Conservation (phyloP, 2,329 filamentous ascomycete species). For the Phyllosticta citrichinensis region DNA sequence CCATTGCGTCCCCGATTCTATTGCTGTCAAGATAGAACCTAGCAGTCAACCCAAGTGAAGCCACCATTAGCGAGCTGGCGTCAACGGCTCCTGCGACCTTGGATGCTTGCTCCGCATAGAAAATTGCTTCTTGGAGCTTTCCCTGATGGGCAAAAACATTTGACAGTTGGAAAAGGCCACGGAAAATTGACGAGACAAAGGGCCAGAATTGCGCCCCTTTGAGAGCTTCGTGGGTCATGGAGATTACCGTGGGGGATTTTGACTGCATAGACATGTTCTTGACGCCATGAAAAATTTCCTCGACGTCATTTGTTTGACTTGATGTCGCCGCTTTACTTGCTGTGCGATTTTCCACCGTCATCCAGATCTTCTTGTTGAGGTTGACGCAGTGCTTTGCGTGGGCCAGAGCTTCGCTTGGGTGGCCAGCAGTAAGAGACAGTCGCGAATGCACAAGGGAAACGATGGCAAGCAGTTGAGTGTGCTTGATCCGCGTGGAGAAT, state of each 20-base stretch:
- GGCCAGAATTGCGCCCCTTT: conserved; percentile 68
- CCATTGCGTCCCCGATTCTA: conserved; percentile 37
- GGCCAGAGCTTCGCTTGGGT: conserved; percentile 35
- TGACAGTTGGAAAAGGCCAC: conserved; percentile 63
- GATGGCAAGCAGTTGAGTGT: conserved; percentile 47
- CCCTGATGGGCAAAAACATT: conserved; percentile 74
- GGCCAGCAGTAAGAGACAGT: conserved; percentile 49
- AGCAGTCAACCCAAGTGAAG: conserved; percentile 35
- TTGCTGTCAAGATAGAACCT: conserved; percentile 43
- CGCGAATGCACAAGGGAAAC: conserved; percentile 56
- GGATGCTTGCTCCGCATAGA: conserved; percentile 75
- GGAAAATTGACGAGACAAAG: conserved; percentile 63
- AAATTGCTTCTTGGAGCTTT: conserved; percentile 77
- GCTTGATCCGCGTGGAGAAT: conserved; percentile 24
- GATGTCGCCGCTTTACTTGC: neutral
- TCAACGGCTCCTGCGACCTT: conserved; percentile 63
- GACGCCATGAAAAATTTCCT: conserved; percentile 13
- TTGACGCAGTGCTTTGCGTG: conserved; percentile 40
- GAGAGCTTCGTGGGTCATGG: conserved; percentile 34
- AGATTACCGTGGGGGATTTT: conserved; percentile 26
- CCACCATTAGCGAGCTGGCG: conserved; percentile 45
- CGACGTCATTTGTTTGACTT: conserved; percentile 7
- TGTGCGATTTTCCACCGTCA: conserved; percentile 37
- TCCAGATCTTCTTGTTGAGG: conserved; percentile 42
- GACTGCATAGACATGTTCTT: conserved; percentile 22